Conservation (phyloP, 257 asterid species). For the Solanum medicagineum region DNA sequence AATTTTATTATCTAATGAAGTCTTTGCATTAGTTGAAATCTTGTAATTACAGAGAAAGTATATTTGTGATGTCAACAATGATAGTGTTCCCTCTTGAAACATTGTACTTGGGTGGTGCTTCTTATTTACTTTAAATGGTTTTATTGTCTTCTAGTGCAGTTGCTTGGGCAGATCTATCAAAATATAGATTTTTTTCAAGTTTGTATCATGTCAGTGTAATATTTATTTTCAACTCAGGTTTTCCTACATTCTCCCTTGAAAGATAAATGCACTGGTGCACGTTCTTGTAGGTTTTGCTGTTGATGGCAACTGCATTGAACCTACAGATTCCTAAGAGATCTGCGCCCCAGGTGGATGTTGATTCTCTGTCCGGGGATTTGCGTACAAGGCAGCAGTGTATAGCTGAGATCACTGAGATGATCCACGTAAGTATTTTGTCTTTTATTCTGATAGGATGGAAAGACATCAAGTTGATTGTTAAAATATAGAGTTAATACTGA, state of each 20-base stretch:
- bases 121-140: background rate
- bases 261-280: background rate
- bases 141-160: background rate
- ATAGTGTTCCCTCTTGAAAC: background rate
- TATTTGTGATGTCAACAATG: background rate
- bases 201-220: background rate
- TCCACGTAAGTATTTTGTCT: conserved; percentile 53
- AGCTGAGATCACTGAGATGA: conserved; percentile 98
- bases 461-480: background rate
- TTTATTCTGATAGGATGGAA: background rate
- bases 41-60: background rate
- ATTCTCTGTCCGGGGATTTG: conserved; percentile 39
- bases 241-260: background rate
- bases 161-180: background rate
- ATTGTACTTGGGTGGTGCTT: background rate
- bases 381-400: conserved; percentile 80
- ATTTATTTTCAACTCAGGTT: background rate
- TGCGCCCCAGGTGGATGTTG: conserved; percentile 28
- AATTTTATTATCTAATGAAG: background rate
- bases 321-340: conserved; percentile 36
- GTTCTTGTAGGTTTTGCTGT: conserved; percentile 59
- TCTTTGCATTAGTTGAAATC: background rate
- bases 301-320: conserved; percentile 96
- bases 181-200: background rate
- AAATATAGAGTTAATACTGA: background rate